Percentiles rank a stretch among this genome's conserved stretches.
These are phyloP conservation scores for Gossypium armourianum DNA, from an alignment of 441 rosid species.

Conservation along the genomic window DNA sequence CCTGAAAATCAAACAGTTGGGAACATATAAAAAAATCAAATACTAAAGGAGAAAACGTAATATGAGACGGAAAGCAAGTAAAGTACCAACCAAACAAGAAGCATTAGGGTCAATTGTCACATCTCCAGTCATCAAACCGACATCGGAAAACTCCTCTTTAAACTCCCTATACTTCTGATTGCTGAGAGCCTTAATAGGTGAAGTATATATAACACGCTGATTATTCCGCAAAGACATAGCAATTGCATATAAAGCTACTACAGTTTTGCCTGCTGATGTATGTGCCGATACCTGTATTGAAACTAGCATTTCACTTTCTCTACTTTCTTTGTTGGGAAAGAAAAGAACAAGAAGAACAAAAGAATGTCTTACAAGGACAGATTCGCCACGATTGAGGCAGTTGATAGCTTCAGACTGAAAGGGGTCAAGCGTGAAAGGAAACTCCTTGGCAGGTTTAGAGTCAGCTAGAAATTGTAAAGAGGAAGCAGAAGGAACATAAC, in stretches of 20 bases:
- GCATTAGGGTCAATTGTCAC: conserved; percentile 92
- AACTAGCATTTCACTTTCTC: conserved; percentile 9
- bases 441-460: conserved; percentile 62
- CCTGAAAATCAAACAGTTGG: conserved; percentile 38
- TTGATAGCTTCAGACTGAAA: conserved; percentile 89
- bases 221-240: conserved; percentile 80
- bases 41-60: conserved; percentile 5
- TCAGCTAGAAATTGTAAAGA: conserved; percentile 18
- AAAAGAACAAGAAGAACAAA: neutral
- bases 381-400: conserved; percentile 72
- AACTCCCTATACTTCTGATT: conserved; percentile 93
- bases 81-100: conserved; percentile 59
- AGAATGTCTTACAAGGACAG: conserved; percentile 59
- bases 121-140: conserved; percentile 97
- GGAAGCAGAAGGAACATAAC: conserved; percentile 36
- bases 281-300: conserved; percentile 74
- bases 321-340: neutral
- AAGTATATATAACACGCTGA: conserved; percentile 85
- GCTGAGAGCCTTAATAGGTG: conserved; percentile 93
- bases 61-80: neutral
- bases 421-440: conserved; percentile 80
- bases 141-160: conserved; percentile 91
- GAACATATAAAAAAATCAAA: neutral
- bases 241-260: conserved; percentile 82
- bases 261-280: conserved; percentile 97